Base-by-base conservation (phyloP, 2,329 filamentous ascomycete genomes). In the Paecilomyces fulvus region DNA sequence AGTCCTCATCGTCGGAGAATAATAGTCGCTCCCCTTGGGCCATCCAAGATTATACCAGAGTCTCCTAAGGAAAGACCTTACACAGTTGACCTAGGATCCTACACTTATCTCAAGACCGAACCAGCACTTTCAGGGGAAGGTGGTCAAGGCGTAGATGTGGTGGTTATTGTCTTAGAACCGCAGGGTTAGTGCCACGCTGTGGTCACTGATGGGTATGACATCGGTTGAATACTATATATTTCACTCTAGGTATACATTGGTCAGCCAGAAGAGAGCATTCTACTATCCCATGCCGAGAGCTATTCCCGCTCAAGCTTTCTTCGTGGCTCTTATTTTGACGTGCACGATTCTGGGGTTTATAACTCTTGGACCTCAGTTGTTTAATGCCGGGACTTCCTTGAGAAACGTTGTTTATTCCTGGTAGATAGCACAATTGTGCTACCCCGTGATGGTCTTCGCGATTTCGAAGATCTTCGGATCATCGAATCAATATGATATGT, bases 1-100 rank as follows among this genome's bases (percentile, higher is more conserved):
- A 33, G 60, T 60, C 12, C 55, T 60, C 28, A 58, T 60, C 20
- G 53, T 60, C 12, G 60, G 56, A 10, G 58, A n/a, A n/a, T n/a
- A n/a, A n/a, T n/a, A n/a, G n/a, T n/a, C n/a, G n/a, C n/a, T n/a
- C n/a, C n/a, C n/a, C n/a, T n/a, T n/a, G n/a, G n/a, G n/a, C n/a
- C n/a, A n/a, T n/a, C n/a, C n/a, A n/a, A n/a, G n/a, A n/a, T n/a
- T n/a, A n/a, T n/a, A n/a, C n/a, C n/a, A n/a, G n/a, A n/a, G n/a
- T n/a, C n/a, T n/a, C n/a, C n/a, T n/a, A n/a, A n/a, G n/a, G n/a
- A n/a, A n/a, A n/a, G n/a, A n/a, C n/a, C n/a, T n/a, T n/a, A n/a
- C n/a, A n/a, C n/a, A n/a, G n/a, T n/a, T n/a, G n/a, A n/a, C n/a
- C n/a, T n/a, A n/a, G n/a, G n/a, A n/a, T n/a, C n/a, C n/a, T n/a